Conservation (phyloP, 768 basidiomycete species). For the Cystofilobasidium capitatum region DNA sequence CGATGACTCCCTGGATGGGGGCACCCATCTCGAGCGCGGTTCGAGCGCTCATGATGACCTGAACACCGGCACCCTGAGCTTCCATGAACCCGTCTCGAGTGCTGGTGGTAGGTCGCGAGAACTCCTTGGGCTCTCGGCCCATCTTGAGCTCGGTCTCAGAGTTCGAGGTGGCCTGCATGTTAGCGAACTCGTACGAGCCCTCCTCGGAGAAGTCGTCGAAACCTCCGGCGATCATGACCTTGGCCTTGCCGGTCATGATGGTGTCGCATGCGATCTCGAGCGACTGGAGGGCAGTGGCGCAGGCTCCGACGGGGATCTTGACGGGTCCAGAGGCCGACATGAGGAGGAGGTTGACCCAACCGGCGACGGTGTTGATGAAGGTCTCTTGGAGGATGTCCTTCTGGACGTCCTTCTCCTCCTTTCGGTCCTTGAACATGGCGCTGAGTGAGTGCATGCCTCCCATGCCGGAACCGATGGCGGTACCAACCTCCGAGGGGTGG, state of each 20-base stretch:
- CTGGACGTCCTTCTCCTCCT: slow-evolving; percentile 95
- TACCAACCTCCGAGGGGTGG: slow-evolving; percentile 93
- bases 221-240: slow-evolving; percentile 98
- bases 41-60: slow-evolving; percentile 92
- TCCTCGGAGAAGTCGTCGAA: slow-evolving; percentile 90
- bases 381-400: slow-evolving; percentile 98
- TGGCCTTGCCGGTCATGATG: slow-evolving; percentile 87
- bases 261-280: slow-evolving; percentile 97
- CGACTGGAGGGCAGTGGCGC: slow-evolving; percentile 95
- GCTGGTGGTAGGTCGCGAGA: slow-evolving; percentile 93
- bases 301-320: slow-evolving; percentile 98
- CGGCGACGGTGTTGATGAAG: slow-evolving; percentile 98
- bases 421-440: slow-evolving; percentile 98
- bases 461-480: slow-evolving; percentile 92
- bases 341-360: slow-evolving; percentile 91
- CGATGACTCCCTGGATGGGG: slow-evolving; percentile 85
- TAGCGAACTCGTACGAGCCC: slow-evolving; percentile 47
- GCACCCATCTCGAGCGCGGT: slow-evolving; percentile 90
- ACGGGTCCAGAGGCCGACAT: slow-evolving; percentile 95
- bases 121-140: slow-evolving; percentile 97
- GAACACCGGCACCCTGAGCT: slow-evolving; percentile 89
- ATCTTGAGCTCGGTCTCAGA: slow-evolving; percentile 95
- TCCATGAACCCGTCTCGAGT: slow-evolving; percentile 99
- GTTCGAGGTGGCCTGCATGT: slow-evolving; percentile 99
- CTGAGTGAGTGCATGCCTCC: slow-evolving; percentile 82